Percentiles rank a stretch among this genome's conserved stretches.
Conservation (phyloP, 257 asterid genomes). For the Linderniella brevidens region DNA sequence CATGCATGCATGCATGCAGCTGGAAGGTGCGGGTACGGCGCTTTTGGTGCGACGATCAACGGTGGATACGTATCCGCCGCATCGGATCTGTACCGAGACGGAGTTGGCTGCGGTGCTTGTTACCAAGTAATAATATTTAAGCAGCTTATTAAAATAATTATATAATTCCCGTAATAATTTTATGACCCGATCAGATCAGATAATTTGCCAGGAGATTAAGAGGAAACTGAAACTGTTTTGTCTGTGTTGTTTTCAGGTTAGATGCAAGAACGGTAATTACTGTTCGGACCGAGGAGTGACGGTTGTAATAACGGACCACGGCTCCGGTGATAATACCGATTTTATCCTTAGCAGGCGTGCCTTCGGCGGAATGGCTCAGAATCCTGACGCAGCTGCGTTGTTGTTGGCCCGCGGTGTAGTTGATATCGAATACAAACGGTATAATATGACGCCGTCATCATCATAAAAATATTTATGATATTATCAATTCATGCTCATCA, state of each 20-base stretch:
- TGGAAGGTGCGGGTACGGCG: constrained; percentile 61
- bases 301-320: constrained; percentile 52
- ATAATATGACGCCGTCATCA: constrained; percentile 2
- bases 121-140: constrained; percentile 34
- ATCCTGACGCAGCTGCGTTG: constrained; percentile 38
- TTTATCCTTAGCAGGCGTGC: constrained; percentile 69
- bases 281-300: constrained; percentile 61
- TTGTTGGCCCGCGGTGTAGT: constrained; percentile 43
- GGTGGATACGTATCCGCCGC: constrained; percentile 72
- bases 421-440: constrained; percentile 56
- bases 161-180: too few relatives aligned
- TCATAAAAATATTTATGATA: too few relatives aligned
- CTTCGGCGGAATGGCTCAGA: constrained; percentile 55
- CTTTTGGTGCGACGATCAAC: constrained; percentile 58
- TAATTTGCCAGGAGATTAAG: too few relatives aligned
- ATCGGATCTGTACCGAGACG: constrained; percentile 53
- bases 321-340: constrained; percentile 47
- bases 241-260: constrained; percentile 27
- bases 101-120: constrained; percentile 77
- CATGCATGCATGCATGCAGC: constrained; percentile 24
- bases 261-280: constrained; percentile 43
- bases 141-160: too few relatives aligned
- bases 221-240: too few relatives aligned
- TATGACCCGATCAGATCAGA: too few relatives aligned
- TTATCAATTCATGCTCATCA: too few relatives aligned